Conservation (phyloP, 1,284 basidiomycete genomes). For the Leccinum solheimii region DNA sequence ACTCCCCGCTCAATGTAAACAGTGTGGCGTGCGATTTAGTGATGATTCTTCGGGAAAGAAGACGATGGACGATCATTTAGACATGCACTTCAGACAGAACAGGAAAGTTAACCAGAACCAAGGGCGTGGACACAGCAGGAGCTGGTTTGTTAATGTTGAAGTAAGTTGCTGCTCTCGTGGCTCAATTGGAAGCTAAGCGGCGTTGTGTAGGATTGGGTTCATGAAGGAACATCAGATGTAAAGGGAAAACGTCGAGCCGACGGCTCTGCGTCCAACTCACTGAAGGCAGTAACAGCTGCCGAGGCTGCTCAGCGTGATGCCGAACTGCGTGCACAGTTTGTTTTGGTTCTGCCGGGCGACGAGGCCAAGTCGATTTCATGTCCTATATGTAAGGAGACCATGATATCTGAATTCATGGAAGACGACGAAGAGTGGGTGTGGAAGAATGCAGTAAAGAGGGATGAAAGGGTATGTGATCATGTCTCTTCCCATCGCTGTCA, state of each 20-base stretch:
- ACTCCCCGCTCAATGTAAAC: slow-evolving; percentile 85
- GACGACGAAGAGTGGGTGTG: slow-evolving; percentile 99
- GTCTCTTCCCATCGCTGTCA: slow-evolving; percentile 1
- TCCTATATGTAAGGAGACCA: slow-evolving; percentile 94
- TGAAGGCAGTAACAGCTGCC: slow-evolving; percentile 60
- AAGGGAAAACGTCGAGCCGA: slow-evolving; percentile 68
- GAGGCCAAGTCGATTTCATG: slow-evolving; percentile 82
- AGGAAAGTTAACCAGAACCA: slow-evolving; percentile 82
- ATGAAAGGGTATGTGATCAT: slow-evolving; percentile 66
- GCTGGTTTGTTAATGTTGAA: slow-evolving; percentile 87
- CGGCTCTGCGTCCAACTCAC: slow-evolving; percentile 48
- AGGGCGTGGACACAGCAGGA: slow-evolving; percentile 86
- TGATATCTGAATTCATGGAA: slow-evolving; percentile 92
- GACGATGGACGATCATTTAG: slow-evolving; percentile 86
- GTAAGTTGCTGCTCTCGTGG: slow-evolving; percentile 47
- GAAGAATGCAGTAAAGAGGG: slow-evolving; percentile 85
- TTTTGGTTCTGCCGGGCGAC: slow-evolving; percentile 85
- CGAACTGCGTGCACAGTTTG: slow-evolving; percentile 75
- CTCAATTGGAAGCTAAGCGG: slow-evolving; percentile 17
- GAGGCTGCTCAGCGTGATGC: slow-evolving; percentile 73
- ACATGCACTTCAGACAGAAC: slow-evolving; percentile 97
- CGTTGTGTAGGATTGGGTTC: slow-evolving; percentile 76
- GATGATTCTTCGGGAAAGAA: slow-evolving; percentile 73
- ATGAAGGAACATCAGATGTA: slow-evolving; percentile 55
- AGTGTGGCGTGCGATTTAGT: slow-evolving; percentile 89